Conservation (phyloP, 2,329 filamentous ascomycete genomes). For the Aureobasidium sp. region DNA sequence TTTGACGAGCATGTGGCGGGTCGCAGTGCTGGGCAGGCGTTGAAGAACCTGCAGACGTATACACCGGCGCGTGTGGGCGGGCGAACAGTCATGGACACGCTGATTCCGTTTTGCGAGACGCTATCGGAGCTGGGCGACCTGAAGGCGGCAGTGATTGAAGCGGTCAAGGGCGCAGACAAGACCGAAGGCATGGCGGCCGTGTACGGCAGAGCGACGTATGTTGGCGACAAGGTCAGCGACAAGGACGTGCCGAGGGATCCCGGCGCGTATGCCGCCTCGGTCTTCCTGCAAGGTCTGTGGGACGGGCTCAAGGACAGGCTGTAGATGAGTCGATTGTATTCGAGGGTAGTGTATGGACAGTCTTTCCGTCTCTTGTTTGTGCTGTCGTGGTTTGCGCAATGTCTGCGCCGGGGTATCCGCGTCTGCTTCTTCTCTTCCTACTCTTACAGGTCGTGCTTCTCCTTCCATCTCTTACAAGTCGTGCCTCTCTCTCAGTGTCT, state of each 20-base stretch:
- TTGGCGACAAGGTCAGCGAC: constrained; percentile 26
- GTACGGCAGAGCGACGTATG: constrained; percentile 32
- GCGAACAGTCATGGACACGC: constrained; percentile 33
- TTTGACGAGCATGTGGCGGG: constrained; percentile 23
- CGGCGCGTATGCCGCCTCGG: constrained; percentile 31
- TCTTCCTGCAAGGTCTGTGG: constrained; percentile 29
- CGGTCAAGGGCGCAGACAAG: constrained; percentile 27
- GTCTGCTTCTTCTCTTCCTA: background rate
- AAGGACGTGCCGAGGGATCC: constrained; percentile 30
- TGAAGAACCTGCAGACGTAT: constrained; percentile 38
- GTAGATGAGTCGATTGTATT: background rate
- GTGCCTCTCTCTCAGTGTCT: background rate
- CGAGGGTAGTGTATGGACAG: background rate
- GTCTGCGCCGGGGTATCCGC: background rate
- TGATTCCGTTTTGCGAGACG: constrained; percentile 33
- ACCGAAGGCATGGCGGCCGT: constrained; percentile 32
- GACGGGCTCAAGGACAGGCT: constrained; percentile 20
- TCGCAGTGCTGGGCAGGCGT: constrained; percentile 30
- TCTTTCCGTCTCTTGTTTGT: background rate
- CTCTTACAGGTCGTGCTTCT: background rate
- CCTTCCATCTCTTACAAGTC: background rate
- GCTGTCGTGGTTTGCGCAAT: background rate
- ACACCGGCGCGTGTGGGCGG: constrained; percentile 30
- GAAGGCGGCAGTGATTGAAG: constrained; percentile 26
- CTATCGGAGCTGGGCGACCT: constrained; percentile 24